Percentiles rank a stretch among this genome's conserved stretches.
phyloP scores from a whole-genome alignment of 2,329 filamentous ascomycete species.

The Aspergillus flavus region DNA sequence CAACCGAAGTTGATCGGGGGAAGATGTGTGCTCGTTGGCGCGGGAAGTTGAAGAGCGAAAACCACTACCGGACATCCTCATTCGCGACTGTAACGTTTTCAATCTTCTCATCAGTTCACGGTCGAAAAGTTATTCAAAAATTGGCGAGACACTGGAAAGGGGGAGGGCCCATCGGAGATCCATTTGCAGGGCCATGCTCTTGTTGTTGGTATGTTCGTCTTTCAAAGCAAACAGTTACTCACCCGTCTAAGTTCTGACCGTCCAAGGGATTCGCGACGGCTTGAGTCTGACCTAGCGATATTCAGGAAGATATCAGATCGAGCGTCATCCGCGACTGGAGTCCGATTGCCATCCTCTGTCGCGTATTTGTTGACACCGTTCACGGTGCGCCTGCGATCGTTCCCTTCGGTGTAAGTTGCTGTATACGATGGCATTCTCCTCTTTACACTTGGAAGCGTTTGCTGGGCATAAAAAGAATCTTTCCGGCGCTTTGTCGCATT shows the following conservation, averaged over 20 bases:
- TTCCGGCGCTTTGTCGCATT: slow-evolving; percentile 35
- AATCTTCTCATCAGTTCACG: slow-evolving; percentile 22
- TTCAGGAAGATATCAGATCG: slow-evolving; percentile 49
- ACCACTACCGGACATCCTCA: slow-evolving; percentile 38
- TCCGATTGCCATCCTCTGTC: slow-evolving; percentile 34
- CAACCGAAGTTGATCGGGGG: slow-evolving; percentile 37
- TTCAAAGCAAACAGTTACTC: slow-evolving; percentile 23
- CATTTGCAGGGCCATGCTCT: neutral
- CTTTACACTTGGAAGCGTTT: slow-evolving; percentile 33
- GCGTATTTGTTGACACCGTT: slow-evolving; percentile 30
- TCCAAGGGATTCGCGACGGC: slow-evolving; percentile 39
- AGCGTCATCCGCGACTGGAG: slow-evolving; percentile 39
- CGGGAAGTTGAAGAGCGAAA: slow-evolving; percentile 38
- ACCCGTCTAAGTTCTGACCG: slow-evolving; percentile 44
- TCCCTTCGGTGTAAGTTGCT: slow-evolving; percentile 32
- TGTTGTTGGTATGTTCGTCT: neutral
- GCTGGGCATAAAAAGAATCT: slow-evolving; percentile 26
- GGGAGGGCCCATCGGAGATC: neutral
- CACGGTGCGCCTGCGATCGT: slow-evolving; percentile 28
- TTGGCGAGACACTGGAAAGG: neutral
- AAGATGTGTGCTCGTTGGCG: slow-evolving; percentile 38
- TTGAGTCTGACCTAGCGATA: slow-evolving; percentile 46
- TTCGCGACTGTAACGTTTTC: slow-evolving; percentile 35
- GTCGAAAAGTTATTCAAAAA: neutral
- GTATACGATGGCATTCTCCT: slow-evolving; percentile 36